These are phyloP conservation scores for Lachnellula occidentalis DNA, from an alignment of 2,329 filamentous ascomycete genomes.

Conservation along the genomic window DNA sequence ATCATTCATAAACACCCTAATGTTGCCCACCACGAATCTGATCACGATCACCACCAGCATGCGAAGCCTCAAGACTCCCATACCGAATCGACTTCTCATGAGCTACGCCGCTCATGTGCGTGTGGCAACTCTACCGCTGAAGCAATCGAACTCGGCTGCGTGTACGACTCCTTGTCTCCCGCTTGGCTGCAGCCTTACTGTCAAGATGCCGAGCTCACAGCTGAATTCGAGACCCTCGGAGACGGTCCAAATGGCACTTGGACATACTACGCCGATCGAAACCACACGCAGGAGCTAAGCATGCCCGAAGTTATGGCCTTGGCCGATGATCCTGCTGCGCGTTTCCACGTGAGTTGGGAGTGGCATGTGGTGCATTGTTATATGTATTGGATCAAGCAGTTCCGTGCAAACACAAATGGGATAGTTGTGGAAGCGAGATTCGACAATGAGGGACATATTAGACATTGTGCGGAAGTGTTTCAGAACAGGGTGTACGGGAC, in stretches of 20 bases:
- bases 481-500: background rate
- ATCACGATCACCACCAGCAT: background rate
- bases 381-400: constrained; percentile 32
- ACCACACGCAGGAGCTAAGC: constrained; percentile 19
- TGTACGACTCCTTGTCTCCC: constrained; percentile 33
- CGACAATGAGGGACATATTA: constrained; percentile 13
- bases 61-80: background rate
- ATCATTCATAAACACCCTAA: background rate
- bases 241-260: constrained; percentile 29
- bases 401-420: constrained; percentile 9
- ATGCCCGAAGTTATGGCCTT: constrained; percentile 17
- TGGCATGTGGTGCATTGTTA: constrained; percentile 33
- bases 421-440: constrained; percentile 24
- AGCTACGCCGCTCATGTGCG: constrained; percentile 19
- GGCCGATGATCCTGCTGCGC: constrained; percentile 12
- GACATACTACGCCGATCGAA: constrained; percentile 30
- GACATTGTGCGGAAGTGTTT: constrained; percentile 16
- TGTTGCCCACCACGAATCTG: background rate
- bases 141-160: constrained; percentile 27
- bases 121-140: constrained; percentile 30
- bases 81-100: background rate
- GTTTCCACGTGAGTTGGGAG: constrained; percentile 19
- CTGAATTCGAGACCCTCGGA: constrained; percentile 30
- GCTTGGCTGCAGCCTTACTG: constrained; percentile 34
- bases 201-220: constrained; percentile 31